Percentiles rank a stretch among this genome's conserved stretches.
Evolutionary conservation across 73 alveolate genomes (phyloP).

Genomic region (Paramecium tetraurelia): DNA sequence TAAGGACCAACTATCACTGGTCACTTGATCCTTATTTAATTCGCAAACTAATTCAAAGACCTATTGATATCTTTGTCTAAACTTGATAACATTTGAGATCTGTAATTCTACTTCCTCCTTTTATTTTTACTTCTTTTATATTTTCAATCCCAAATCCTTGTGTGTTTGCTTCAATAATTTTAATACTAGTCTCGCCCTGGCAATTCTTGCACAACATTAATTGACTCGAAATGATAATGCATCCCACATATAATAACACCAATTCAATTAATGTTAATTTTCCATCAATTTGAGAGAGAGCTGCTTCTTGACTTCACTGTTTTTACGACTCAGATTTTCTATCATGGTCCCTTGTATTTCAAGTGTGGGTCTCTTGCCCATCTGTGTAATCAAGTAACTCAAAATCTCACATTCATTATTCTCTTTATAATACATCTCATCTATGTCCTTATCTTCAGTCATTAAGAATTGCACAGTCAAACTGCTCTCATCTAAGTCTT

Average conservation of each 20-base stretch:
- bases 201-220: constrained; percentile 29
- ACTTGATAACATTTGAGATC: background rate
- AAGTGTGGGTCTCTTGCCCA: background rate
- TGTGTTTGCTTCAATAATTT: background rate
- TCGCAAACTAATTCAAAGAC: background rate
- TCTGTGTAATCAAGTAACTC: background rate
- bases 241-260: background rate
- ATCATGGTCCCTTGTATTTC: background rate
- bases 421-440: constrained; percentile 32
- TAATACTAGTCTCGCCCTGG: background rate
- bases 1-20: background rate
- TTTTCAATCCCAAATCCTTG: background rate
- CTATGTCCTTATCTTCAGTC: background rate
- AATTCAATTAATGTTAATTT: background rate
- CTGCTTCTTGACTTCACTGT: background rate
- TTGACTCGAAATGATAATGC: background rate
- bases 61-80: background rate
- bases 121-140: background rate
- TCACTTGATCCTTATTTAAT: background rate
- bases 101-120: background rate
- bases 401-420: constrained; percentile 22
- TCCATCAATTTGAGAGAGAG: background rate
- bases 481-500: constrained; percentile 8
- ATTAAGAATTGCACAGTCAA: background rate
- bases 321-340: background rate